A percentile compares a stretch with the other conserved stretches of the same genome.
phyloP scores from a whole-genome alignment of 176 grass and related monocot genomes.

The Avena insularis region DNA sequence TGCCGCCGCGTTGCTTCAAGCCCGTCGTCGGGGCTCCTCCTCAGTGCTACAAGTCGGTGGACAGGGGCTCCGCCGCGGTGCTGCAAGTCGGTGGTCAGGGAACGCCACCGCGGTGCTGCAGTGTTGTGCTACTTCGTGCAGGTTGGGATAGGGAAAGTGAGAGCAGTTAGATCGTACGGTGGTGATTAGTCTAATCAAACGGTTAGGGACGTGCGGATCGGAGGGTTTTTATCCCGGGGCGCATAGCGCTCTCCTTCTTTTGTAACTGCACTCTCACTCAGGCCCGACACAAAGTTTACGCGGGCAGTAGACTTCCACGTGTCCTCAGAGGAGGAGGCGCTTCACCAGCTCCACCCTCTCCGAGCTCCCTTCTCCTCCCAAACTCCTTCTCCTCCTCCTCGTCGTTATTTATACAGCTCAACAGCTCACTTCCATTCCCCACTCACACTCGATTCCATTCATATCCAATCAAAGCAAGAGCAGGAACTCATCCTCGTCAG shows the following conservation, averaged over 20 bases:
- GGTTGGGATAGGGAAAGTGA: too few species aligned
- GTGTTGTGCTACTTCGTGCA: too few species aligned
- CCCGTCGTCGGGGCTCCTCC: too few species aligned
- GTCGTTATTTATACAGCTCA: constrained; percentile 55
- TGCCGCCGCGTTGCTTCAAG: too few species aligned
- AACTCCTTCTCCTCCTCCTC: neutral
- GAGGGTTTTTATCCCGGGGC: too few species aligned
- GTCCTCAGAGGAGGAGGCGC: neutral
- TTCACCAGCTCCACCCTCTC: constrained; percentile 47
- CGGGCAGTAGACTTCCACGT: constrained; percentile 50
- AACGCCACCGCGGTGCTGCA: too few species aligned
- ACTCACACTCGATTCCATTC: constrained; percentile 29
- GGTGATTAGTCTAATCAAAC: too few species aligned
- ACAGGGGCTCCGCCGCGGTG: too few species aligned
- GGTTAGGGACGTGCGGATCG: too few species aligned
- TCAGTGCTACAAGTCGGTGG: too few species aligned
- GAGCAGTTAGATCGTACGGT: too few species aligned
- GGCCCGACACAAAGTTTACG: neutral
- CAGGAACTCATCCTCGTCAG: neutral
- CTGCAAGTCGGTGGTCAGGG: too few species aligned
- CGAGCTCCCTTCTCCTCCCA: neutral
- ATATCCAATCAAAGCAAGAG: neutral
- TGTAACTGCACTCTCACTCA: neutral
- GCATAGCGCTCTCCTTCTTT: neutral
- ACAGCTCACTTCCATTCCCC: constrained; percentile 47